Evolutionary conservation across 352 stramenopile species (phyloP).

Genomic region (Halophytophthora polymorphica): DNA sequence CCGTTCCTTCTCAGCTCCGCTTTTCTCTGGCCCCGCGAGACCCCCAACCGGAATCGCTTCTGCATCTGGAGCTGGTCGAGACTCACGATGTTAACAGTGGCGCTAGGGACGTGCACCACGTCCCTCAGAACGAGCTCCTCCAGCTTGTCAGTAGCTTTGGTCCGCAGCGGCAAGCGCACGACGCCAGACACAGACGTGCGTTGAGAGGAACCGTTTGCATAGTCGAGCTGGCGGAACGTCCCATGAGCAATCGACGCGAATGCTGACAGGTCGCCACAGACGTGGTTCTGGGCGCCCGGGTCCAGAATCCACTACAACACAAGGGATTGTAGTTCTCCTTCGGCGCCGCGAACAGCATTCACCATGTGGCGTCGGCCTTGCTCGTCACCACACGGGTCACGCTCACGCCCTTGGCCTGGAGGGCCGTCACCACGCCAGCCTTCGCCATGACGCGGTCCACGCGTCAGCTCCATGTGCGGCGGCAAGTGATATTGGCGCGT

Average conservation of each 20-base stretch:
- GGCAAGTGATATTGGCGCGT: no score
- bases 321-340: neutral
- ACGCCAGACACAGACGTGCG: neutral
- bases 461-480: no score
- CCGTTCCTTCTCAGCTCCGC: constrained; percentile 9
- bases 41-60: constrained; percentile 6
- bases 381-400: no score
- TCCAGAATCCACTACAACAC: constrained; percentile 1
- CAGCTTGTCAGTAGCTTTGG: constrained; percentile 6
- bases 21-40: constrained; percentile 4
- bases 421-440: no score
- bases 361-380: no score
- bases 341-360: neutral
- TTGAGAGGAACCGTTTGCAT: constrained; percentile 1
- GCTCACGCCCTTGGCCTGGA: no score
- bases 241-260: neutral
- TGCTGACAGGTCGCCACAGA: neutral
- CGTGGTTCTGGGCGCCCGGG: neutral
- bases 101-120: constrained; percentile 8
- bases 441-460: no score
- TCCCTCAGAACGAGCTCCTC: constrained; percentile 10
- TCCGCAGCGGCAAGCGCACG: constrained; percentile 1
- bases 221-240: neutral
- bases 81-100: constrained; percentile 6
- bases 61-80: constrained; percentile 8